Percentiles rank a stretch among this genome's conserved stretches.
These are phyloP conservation scores for Carex arenaria DNA, from an alignment of 202 grass and related monocot species.

Conservation along the genomic window DNA sequence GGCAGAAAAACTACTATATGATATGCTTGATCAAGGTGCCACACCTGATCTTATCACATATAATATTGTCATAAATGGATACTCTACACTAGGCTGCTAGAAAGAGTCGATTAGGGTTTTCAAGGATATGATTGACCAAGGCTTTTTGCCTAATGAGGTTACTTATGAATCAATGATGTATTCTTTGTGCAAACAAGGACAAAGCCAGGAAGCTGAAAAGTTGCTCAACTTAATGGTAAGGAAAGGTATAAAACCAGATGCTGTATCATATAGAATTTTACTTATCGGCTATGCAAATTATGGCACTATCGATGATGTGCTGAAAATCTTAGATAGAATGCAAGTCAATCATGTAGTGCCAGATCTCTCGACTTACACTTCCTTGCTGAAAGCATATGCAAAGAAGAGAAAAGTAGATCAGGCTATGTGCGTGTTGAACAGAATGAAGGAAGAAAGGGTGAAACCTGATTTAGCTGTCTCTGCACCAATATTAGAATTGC, in stretches of 20 bases:
- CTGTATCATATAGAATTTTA: neutral
- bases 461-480: neutral
- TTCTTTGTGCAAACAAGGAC: conserved; percentile 9
- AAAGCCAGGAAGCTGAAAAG: conserved; percentile 8
- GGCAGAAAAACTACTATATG: too few species aligned
- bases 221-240: neutral
- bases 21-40: too few species aligned
- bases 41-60: too few species aligned
- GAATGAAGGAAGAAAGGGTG: neutral
- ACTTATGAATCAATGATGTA: neutral
- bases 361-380: too few species aligned
- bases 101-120: too few species aligned
- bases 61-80: too few species aligned
- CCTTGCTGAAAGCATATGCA: too few species aligned
- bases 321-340: neutral
- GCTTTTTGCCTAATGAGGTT: neutral
- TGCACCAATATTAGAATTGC: neutral
- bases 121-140: conserved; percentile 10
- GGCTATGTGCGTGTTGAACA: neutral
- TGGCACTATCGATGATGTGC: neutral
- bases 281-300: neutral
- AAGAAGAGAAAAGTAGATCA: neutral
- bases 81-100: too few species aligned
- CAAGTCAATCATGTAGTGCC: too few species aligned
- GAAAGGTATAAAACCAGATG: neutral